Base-by-base conservation (phyloP, 768 basidiomycete species). In the Boletus speciosus region DNA sequence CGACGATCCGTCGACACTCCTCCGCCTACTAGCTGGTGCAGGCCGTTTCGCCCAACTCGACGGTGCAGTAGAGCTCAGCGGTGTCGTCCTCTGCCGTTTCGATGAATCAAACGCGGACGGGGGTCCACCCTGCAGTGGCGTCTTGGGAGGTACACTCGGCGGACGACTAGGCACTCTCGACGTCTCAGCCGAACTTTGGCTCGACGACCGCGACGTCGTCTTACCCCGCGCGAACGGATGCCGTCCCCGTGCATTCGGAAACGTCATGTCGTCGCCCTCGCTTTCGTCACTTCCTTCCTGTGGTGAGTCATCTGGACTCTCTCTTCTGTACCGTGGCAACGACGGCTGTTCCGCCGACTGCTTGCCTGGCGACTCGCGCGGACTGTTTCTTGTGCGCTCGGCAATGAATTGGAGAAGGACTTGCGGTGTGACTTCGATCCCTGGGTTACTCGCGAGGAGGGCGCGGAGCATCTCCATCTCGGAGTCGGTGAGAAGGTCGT, bases 11-110 rank as follows among this genome's bases (percentile, higher is more conserved):
- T 86, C 88, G 60, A 88, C 81, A 56, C 90, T 91, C 72, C 79
- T 88, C 49, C 88, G 75, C 50, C 90, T 77, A 43, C 78, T 72
- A 6, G 85, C 84, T 14, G 88, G 88, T 15, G 75, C 72, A 5
- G 87, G 88, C 4, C 86, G 81, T 57, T 82, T 85, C 29, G 79
- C 65, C 86, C 89, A 91, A 60, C 86, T 90, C 3, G 90, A 90
- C 1, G 90, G 90, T 1, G 86, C 81, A 27, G 68, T 73, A 50
- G 68, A 73, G 4, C 66, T 67, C 2, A 90, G 71, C 0, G 89
- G 90, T 0, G 83, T 83, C 9, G 87, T 78, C 19, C 90, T 80
- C 65, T 90, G 88, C 54, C 90, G 73, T 31, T 80, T 77, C 43
- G 85, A 79, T 0, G 80, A 76, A 61, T 92, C 90, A 58, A 92